Percentiles rank a stretch among this genome's conserved stretches.
Conservation (phyloP, 2,329 filamentous ascomycete genomes). For the Hawksworthiomyces lignivorus region DNA sequence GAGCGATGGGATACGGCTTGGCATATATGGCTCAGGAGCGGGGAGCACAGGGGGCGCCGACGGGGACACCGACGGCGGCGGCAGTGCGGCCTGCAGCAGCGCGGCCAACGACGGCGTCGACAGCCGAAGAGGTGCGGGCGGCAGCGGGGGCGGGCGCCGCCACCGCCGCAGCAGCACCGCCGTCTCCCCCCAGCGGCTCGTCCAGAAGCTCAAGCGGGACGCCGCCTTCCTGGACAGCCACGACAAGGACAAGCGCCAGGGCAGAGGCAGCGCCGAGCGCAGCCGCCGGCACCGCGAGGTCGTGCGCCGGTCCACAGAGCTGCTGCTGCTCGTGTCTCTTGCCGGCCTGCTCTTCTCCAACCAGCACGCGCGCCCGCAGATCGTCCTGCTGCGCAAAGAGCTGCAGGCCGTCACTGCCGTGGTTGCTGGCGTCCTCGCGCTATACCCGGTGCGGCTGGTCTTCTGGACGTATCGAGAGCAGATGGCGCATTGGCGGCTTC, state of each 20-base stretch:
- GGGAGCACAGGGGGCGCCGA: not conserved
- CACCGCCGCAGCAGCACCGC: slow-evolving; percentile 17
- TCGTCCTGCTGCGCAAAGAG: slow-evolving; percentile 41
- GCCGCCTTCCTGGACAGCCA: slow-evolving; percentile 2
- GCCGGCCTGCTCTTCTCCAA: slow-evolving; percentile 42
- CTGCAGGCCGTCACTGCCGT: slow-evolving; percentile 29
- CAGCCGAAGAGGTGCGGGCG: not conserved
- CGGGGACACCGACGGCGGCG: not conserved
- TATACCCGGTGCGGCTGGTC: slow-evolving; percentile 55
- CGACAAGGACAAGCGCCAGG: slow-evolving; percentile 17
- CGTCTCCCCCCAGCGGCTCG: slow-evolving; percentile 8
- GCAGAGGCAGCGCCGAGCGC: slow-evolving; percentile 24
- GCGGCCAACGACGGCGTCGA: slow-evolving; percentile 24
- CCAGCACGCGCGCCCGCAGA: slow-evolving; percentile 34
- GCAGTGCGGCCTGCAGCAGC: slow-evolving; percentile 17
- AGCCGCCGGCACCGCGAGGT: slow-evolving; percentile 42
- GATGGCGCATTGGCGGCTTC: no score
- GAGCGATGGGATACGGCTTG: no score
- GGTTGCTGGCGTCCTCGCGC: slow-evolving; percentile 32
- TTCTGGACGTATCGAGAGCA: slow-evolving; percentile 37
- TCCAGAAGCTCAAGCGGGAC: slow-evolving; percentile 17
- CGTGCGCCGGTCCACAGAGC: slow-evolving; percentile 44
- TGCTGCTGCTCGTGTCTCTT: slow-evolving; percentile 41
- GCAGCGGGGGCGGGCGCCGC: not conserved
- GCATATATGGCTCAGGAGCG: no score